Base-by-base conservation (phyloP, 768 basidiomycete species). In the Termitomyces sp. region DNA sequence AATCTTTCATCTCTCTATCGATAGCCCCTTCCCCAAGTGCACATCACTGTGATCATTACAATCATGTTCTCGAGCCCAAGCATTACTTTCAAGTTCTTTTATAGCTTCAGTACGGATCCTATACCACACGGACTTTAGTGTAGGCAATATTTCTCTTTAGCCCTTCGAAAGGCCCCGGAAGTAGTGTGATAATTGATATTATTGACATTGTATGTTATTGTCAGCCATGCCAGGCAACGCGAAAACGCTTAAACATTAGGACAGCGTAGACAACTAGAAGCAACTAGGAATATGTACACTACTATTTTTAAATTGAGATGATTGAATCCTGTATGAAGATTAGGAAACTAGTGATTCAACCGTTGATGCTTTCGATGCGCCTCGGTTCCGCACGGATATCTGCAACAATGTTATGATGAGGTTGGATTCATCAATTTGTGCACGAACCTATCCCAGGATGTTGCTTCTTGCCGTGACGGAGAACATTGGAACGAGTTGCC, bases 401-500 rank as follows among this genome's bases (percentile, higher is more conserved):
- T 61, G 38, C 16, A 36, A 52, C 16, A 20, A 50, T 50, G 35
- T 50, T 50, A 54, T n/a, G 40, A 36, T 13, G 23, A 23, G n/a
- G 2, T 20, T 23, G 30, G 20, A 35, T 14, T 41, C 9, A 10
- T 5, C 38, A 7, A 8, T 14, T 30, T 41, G 10, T 4, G n/a
- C 28, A 52, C 52, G 4, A 32, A 57, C 59, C 36, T 60, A 40
- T 3, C 18, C 53, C 50, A 40, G 55, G 61, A 41, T 64, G 64
- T 36, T 55, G 41, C 14, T 40, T 57, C 33, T 23, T 60, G 7
- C 55, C 52, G 43, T 64, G 62, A 3, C 62, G 52, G 8, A 50
- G 33, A 32, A 54, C 58, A 54, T 63, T 56, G 30, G 62, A 56
- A 47, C 40, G 61, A 55, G 61, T 62, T 33, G 55, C 36, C 55